Conservation (phyloP, 2,329 filamentous ascomycete species). For the Paramyrothecium sp. region DNA sequence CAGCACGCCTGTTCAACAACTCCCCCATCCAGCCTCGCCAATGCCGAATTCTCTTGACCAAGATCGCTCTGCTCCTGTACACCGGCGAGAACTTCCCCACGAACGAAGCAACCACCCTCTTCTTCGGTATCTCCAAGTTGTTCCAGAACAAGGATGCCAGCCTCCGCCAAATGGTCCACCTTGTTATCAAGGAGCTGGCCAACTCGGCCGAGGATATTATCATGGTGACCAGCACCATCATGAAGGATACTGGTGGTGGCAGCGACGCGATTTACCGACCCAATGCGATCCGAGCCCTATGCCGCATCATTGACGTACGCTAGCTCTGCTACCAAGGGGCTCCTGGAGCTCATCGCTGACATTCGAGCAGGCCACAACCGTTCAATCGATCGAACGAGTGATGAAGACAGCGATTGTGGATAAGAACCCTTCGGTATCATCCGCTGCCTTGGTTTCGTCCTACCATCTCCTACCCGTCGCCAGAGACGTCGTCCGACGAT, state of each 20-base stretch:
- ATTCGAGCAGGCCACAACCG: conserved; percentile 73
- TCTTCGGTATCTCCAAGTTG: conserved; percentile 98
- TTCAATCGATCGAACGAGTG: conserved; percentile 95
- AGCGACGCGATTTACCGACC: conserved; percentile 92
- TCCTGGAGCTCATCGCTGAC: conserved; percentile 23
- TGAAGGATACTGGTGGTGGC: conserved; percentile 97
- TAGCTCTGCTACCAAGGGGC: conserved; percentile 5
- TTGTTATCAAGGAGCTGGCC: conserved; percentile 96
- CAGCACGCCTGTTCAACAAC: conserved; percentile 96
- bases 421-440: conserved; percentile 96
- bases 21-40: conserved; percentile 94
- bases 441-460: conserved; percentile 91
- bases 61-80: conserved; percentile 94
- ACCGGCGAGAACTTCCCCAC: conserved; percentile 96
- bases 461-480: conserved; percentile 97
- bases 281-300: conserved; percentile 93
- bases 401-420: conserved; percentile 99
- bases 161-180: conserved; percentile 97
- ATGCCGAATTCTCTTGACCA: conserved; percentile 96
- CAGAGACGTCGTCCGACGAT: conserved; percentile 90
- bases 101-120: conserved; percentile 95
- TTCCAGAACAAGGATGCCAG: conserved; percentile 99
- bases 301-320: conserved; percentile 91
- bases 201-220: conserved; percentile 97
- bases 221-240: conserved; percentile 99